Percentiles rank a stretch among this genome's conserved stretches.
These are phyloP conservation scores for Angomonas ambiguus DNA, from an alignment of 208 protist genomes.

Conservation along the genomic window DNA sequence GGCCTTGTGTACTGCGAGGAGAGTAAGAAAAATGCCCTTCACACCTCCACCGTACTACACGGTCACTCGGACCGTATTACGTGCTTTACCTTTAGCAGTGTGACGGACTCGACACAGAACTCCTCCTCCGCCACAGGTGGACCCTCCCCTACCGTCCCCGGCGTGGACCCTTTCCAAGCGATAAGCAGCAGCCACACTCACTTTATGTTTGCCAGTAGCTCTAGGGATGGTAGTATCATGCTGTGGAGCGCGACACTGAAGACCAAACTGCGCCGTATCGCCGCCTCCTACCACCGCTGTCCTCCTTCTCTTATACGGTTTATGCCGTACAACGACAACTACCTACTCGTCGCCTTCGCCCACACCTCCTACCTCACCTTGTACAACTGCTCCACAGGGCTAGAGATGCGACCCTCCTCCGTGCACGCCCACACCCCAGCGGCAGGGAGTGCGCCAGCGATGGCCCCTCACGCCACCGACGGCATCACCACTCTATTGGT, in stretches of 20 bases:
- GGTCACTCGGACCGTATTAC: neutral
- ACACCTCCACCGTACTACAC: neutral
- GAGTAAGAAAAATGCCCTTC: neutral
- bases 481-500: slow-evolving; percentile 41
- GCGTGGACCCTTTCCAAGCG: too few species aligned
- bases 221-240: slow-evolving; percentile 27
- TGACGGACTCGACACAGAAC: neutral
- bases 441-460: neutral
- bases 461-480: neutral
- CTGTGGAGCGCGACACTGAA: slow-evolving; percentile 21
- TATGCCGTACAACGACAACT: slow-evolving; percentile 75
- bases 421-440: neutral
- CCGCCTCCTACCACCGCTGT: neutral
- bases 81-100: neutral
- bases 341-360: slow-evolving; percentile 49
- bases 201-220: slow-evolving; percentile 23
- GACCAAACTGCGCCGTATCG: slow-evolving; percentile 21
- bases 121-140: too few species aligned
- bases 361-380: slow-evolving; percentile 33
- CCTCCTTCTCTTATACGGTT: slow-evolving; percentile 39
- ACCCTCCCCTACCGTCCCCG: too few species aligned
- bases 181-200: neutral
- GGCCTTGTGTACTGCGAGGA: neutral
- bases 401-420: slow-evolving; percentile 26
- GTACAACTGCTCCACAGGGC: slow-evolving; percentile 67